These are phyloP conservation scores for Curvularia spicifera DNA, from an alignment of 2,329 filamentous ascomycete species.

Conservation along the genomic window DNA sequence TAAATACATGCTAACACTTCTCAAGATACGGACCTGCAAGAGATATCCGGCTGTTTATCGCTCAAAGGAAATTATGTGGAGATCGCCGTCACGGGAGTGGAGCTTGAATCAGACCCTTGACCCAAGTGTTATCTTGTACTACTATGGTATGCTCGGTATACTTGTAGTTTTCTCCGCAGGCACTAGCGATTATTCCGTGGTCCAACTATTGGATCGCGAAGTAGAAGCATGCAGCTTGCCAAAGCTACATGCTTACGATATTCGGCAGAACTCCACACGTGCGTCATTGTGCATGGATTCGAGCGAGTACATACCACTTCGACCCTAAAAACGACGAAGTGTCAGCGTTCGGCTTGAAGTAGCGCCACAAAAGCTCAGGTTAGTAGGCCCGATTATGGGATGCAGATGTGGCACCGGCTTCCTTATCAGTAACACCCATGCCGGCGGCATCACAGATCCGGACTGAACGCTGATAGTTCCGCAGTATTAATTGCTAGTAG, in stretches of 20 bases:
- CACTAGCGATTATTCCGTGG: too few species aligned
- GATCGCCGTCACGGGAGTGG: slow-evolving; percentile 15
- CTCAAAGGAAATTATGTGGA: not conserved
- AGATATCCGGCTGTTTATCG: not conserved
- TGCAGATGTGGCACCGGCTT: slow-evolving; percentile 9
- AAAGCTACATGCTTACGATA: too few species aligned
- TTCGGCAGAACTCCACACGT: not conserved
- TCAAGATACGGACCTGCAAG: not conserved
- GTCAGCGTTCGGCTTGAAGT: not conserved
- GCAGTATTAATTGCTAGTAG: slow-evolving; percentile 4
- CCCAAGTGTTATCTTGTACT: too few species aligned
- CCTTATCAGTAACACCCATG: not conserved
- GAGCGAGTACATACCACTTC: slow-evolving; percentile 12
- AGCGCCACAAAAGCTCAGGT: slow-evolving; percentile 6
- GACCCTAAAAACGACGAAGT: too few species aligned
- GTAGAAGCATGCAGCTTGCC: too few species aligned
- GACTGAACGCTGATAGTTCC: not conserved
- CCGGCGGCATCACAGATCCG: not conserved
- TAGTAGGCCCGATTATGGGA: slow-evolving; percentile 12
- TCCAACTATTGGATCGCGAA: too few species aligned
- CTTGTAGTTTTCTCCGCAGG: too few species aligned
- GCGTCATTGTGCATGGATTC: slow-evolving; percentile 14
- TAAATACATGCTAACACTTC: not conserved
- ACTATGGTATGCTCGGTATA: too few species aligned
- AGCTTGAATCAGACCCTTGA: too few species aligned